Conservation (phyloP, 208 protist species). For the Herpetomonas samuelpessoai region DNA sequence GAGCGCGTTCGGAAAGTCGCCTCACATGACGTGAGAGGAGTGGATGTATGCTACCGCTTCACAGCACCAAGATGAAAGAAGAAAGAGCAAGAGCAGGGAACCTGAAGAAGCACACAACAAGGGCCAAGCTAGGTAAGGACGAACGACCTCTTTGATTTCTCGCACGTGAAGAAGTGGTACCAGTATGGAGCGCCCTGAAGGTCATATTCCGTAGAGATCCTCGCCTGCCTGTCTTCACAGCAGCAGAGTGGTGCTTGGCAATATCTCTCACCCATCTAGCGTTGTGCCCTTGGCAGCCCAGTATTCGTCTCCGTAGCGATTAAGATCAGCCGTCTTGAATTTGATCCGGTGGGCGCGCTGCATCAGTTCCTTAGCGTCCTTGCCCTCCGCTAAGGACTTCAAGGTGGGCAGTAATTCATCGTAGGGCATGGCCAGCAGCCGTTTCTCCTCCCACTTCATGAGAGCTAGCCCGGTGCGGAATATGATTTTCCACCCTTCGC, state of each 20-base stretch:
- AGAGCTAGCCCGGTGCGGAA: slow-evolving; percentile 87
- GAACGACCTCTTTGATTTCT: too few species aligned
- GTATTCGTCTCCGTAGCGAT: slow-evolving; percentile 80
- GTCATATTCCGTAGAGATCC: slow-evolving; percentile 10
- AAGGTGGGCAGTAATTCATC: slow-evolving; percentile 77
- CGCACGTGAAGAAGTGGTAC: too few species aligned
- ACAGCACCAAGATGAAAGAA: too few species aligned
- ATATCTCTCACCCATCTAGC: slow-evolving; percentile 1
- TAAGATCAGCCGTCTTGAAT: slow-evolving; percentile 87
- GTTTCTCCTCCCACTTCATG: slow-evolving; percentile 87
- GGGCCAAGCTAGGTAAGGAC: too few species aligned
- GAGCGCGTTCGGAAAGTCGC: too few species aligned
- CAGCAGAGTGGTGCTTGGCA: slow-evolving; percentile 1
- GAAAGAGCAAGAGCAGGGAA: too few species aligned
- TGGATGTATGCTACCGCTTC: too few species aligned
- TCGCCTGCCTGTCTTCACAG: too few species aligned
- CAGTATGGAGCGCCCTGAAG: background rate
- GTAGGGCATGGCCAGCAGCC: slow-evolving; percentile 64
- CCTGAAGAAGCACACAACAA: too few species aligned
- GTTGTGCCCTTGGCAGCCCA: slow-evolving; percentile 27
- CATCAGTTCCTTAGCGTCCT: slow-evolving; percentile 74
- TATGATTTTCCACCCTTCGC: slow-evolving; percentile 93
- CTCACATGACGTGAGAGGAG: too few species aligned
- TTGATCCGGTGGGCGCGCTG: slow-evolving; percentile 71
- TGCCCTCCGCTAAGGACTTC: slow-evolving; percentile 84